These are phyloP conservation scores for Pseudocercospora cruenta DNA, from an alignment of 2,329 filamentous ascomycete genomes.

Conservation along the genomic window DNA sequence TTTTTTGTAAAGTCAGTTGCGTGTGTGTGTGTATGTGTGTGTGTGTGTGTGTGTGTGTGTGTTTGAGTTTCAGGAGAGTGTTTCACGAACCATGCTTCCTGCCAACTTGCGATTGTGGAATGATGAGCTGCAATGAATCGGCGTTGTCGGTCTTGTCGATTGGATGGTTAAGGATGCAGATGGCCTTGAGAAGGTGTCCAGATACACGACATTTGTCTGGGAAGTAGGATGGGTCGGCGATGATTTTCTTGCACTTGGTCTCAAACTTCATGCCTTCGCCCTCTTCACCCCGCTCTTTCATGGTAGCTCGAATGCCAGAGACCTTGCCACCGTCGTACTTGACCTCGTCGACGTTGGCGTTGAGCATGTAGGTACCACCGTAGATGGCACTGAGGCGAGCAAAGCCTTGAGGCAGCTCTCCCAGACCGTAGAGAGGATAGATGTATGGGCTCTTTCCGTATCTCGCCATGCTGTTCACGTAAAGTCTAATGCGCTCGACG, in stretches of 20 bases:
- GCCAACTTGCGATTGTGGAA: constrained; percentile 95
- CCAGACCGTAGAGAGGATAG: constrained; percentile 96
- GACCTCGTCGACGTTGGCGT: constrained; percentile 90
- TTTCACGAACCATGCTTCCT: constrained; percentile 80
- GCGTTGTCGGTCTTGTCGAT: constrained; percentile 84
- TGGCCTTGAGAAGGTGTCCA: constrained; percentile 90
- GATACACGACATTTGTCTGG: constrained; percentile 82
- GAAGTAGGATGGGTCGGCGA: constrained; percentile 98
- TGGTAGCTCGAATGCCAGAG: constrained; percentile 95
- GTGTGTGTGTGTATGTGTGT: no score
- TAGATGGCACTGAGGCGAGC: constrained; percentile 97
- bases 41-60: no score
- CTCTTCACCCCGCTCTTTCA: constrained; percentile 80
- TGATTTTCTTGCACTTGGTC: constrained; percentile 93
- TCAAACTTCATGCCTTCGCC: constrained; percentile 83
- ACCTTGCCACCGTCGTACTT: constrained; percentile 78
- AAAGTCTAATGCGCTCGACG: constrained; percentile 89
- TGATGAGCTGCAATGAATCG: constrained; percentile 93
- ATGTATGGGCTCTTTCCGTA: constrained; percentile 99
- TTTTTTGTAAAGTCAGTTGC: constrained; percentile 18
- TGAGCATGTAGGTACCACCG: constrained; percentile 98
- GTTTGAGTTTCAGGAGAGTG: background rate
- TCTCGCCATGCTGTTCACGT: constrained; percentile 95
- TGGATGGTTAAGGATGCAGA: constrained; percentile 96
- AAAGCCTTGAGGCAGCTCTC: constrained; percentile 96